Evolutionary conservation across 805 yeast species (phyloP), one percentile per base, ranked within the genome.

Genomic region (Teunomyces pallodes): DNA sequence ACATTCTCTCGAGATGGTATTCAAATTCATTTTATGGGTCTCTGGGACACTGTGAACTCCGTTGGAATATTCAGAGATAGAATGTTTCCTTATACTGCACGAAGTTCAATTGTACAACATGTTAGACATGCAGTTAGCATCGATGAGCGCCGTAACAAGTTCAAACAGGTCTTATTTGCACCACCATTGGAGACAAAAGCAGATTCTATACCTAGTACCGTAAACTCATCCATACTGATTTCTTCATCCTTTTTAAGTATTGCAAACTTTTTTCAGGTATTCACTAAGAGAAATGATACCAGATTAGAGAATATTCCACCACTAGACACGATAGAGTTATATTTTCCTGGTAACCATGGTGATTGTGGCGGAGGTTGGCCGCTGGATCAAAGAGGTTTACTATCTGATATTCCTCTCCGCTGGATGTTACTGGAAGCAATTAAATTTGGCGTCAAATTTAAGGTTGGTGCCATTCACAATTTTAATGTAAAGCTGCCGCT

Each of bases 321-420:
- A 49, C 56, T 66, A 46, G 65, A 58, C 53, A 55, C 77, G 30
- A 58, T 75, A 12, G 89, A 84, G 55, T 57, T 79, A 36, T 84
- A 85, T 84, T 84, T 84, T 55, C 80, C 86, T 1, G 90, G 89
- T 2, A 80, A 81, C 57, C 90, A 84, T 61, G 72, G 84, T 8
- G 89, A 84, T 61, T 66, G 81, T 55, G 90, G 90, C 2, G 89
- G 89, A 2, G 86, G 86, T 0, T 83, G 86, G 84, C 60, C 69
- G 1, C 61, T 69, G 4, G 83, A 79, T 58, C 30, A 49, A 0
- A 58, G 68, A 42, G 80, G 80, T 1, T 75, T 79, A 36, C 50
- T 80, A 12, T 72, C 86, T 0, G 75, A 80, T 52, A 51, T 82
- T 12, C 67, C 88, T 0, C 64, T 84, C 20, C 69, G 84, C 50